phyloP scores from a whole-genome alignment of 2,329 filamentous ascomycete species.

The Alternaria postmessia region DNA sequence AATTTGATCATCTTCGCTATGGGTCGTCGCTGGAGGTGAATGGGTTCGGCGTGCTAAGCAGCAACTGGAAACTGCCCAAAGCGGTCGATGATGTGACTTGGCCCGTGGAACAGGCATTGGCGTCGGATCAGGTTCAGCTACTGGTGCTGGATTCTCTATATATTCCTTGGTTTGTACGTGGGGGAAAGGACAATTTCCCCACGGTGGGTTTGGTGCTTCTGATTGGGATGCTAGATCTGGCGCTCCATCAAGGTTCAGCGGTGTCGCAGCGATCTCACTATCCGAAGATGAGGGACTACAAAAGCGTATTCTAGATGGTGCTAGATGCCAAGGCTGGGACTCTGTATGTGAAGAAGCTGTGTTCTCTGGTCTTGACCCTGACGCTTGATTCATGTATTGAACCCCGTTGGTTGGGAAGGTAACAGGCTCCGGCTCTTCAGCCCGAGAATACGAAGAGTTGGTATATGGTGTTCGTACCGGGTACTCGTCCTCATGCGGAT shows the following conservation, averaged over 20 bases:
- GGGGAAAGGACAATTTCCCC: background rate
- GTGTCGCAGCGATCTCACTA: background rate
- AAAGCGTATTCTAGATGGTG: background rate
- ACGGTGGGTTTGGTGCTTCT: background rate
- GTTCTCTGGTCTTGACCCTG: background rate
- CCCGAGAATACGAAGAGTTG: background rate
- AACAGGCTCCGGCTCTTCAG: background rate
- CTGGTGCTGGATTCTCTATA: background rate
- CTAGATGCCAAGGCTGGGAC: background rate
- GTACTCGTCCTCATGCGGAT: background rate
- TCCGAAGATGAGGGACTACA: background rate
- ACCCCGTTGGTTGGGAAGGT: background rate
- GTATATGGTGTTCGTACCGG: background rate
- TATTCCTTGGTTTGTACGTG: background rate
- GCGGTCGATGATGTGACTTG: background rate
- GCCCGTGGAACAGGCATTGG: background rate
- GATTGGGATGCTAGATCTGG: background rate
- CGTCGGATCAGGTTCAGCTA: background rate
- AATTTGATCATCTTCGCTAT: background rate
- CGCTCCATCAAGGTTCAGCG: background rate
- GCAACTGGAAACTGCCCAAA: conserved; percentile 3
- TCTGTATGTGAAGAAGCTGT: background rate
- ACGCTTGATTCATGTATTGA: background rate
- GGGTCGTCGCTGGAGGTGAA: no score
- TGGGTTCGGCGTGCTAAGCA: background rate